Evolutionary conservation across 2,329 filamentous ascomycete genomes (phyloP), one percentile per base, ranked within the genome.

Genomic region (Pseudopyricularia cyperi): DNA sequence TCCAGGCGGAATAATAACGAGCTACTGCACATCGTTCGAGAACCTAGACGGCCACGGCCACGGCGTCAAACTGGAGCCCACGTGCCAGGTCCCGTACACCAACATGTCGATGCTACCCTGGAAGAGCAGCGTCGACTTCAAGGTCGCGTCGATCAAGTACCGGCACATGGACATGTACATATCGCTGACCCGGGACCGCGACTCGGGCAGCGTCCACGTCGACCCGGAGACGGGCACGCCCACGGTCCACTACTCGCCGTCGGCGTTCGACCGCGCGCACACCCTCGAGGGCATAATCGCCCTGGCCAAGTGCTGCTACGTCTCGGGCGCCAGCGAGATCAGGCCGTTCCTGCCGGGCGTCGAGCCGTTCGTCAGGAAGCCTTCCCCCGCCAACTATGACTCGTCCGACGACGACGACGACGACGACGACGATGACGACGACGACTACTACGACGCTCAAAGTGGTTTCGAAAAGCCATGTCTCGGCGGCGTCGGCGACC

Each of bases 31-130:
- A 44, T 81, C 86, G 52, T 88, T 90, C 58, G 86, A 94, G 57
- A 85, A 96, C 58, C 73, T 90, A 0, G 89, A 95, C 63, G 79
- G 79, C 6, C 73, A 82, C 42, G 88, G 89, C 53, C 88, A 96
- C 60, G 91, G 91, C 37, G 75, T 76, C 48, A 95, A 94, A 65
- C 71, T 96, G 28, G 89, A 96, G 71, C 74, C 82, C 9, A 79
- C 79, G 1, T 78, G 77, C 60, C 90, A 93, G 85, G 58, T 81
- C 52, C 88, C 89, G 0, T 78, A 81, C 17, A 63, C 80, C 3
- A 75, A 79, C 58, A 69, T 89, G 14, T 70, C 80, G 5, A 68
- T 76, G 50, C 71, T 87, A 51, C 76, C 82, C 14, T 94, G 86
- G 82, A 69, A 65, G n/a, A 70, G 71, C 52, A 85, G 82, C 0